Evolutionary conservation across 257 asterid species (phyloP).

Genomic region (Ajuga chamaepitys): DNA sequence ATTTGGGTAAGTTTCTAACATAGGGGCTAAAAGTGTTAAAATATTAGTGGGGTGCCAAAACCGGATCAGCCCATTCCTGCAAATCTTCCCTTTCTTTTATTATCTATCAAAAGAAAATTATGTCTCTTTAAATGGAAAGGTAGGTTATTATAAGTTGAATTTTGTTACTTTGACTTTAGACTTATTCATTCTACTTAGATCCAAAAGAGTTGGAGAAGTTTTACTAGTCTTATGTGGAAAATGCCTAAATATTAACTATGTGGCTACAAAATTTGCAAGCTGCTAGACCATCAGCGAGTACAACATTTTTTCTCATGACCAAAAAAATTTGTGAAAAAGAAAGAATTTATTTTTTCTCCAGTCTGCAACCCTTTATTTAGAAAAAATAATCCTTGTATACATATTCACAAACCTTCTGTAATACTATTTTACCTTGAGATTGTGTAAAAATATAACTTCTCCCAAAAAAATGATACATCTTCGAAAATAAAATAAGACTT

Average conservation of each 20-base stretch:
- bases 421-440: no score
- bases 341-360: background rate
- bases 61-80: no score
- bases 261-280: background rate
- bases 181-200: background rate
- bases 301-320: background rate
- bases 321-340: constrained; percentile 14
- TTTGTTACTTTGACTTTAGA: background rate
- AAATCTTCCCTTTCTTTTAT: background rate
- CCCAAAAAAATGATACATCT: no score
- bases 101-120: background rate
- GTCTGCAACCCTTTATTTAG: background rate
- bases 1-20: no score
- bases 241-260: background rate
- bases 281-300: background rate
- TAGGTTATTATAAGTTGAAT: constrained; percentile 9
- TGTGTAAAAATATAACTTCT: no score
- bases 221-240: background rate
- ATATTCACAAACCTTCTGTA: background rate
- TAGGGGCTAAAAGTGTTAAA: no score
- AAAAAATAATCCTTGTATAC: background rate
- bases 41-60: no score
- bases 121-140: background rate
- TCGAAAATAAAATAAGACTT: no score
- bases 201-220: constrained; percentile 12